Evolutionary conservation across 2,329 filamentous ascomycete species (phyloP).

Genomic region (Catunica adiposa): DNA sequence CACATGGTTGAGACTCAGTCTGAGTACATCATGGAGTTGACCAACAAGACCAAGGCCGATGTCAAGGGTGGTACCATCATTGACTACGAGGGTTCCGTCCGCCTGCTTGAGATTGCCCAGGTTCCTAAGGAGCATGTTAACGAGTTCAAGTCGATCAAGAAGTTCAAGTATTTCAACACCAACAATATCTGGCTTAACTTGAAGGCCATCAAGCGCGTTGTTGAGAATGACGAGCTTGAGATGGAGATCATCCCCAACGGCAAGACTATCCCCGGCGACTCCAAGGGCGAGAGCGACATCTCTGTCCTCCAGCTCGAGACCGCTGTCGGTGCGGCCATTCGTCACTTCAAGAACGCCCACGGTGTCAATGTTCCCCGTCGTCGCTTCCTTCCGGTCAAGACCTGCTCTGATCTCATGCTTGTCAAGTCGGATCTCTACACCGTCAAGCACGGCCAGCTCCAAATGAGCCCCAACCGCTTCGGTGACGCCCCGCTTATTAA

Average conservation of each 20-base stretch:
- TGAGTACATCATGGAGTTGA: slow-evolving; percentile 99
- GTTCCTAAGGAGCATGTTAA: slow-evolving; percentile 99
- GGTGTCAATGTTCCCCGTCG: slow-evolving; percentile 96
- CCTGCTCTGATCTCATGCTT: slow-evolving; percentile 96
- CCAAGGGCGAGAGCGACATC: slow-evolving; percentile 98
- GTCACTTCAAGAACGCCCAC: slow-evolving; percentile 96
- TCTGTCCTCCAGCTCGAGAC: slow-evolving; percentile 98
- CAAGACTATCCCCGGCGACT: slow-evolving; percentile 95
- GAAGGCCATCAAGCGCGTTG: slow-evolving; percentile 92
- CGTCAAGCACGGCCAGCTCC: slow-evolving; percentile 91
- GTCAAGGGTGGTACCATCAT: slow-evolving; percentile 99
- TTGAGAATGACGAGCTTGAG: slow-evolving; percentile 94
- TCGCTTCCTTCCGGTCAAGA: slow-evolving; percentile 99
- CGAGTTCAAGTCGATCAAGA: slow-evolving; percentile 99
- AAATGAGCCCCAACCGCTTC: slow-evolving; percentile 93
- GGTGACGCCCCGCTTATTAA: slow-evolving; percentile 96
- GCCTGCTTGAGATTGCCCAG: slow-evolving; percentile 95
- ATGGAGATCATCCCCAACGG: slow-evolving; percentile 99
- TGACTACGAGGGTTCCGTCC: slow-evolving; percentile 92
- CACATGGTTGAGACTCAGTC: slow-evolving; percentile 97
- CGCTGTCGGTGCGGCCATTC: slow-evolving; percentile 92
- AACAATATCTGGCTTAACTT: slow-evolving; percentile 99
- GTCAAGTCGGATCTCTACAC: slow-evolving; percentile 99
- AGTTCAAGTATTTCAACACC: slow-evolving; percentile 99
- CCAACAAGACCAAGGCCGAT: slow-evolving; percentile 99